Evolutionary conservation across 306 rosid species (phyloP).

Genomic region (Quercus engelmannii): DNA sequence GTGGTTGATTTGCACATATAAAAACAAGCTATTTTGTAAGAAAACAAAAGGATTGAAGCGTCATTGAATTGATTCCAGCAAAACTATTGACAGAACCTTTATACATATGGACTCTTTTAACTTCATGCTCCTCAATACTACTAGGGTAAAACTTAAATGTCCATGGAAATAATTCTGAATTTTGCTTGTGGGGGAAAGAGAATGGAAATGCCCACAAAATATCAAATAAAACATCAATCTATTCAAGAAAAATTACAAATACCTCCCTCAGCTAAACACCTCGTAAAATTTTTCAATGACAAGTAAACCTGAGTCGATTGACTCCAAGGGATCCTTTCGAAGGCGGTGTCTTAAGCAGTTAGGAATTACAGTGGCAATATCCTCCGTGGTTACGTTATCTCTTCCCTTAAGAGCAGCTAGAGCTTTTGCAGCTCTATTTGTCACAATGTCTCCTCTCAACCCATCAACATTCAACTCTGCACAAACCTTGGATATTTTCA

Average conservation of each 20-base stretch:
- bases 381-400: slow-evolving; percentile 66
- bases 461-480: slow-evolving; percentile 92
- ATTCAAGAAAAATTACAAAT: slow-evolving; percentile 22
- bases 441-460: slow-evolving; percentile 91
- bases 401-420: slow-evolving; percentile 85
- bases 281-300: slow-evolving; percentile 85
- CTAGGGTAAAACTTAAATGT: slow-evolving; percentile 1
- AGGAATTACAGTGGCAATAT: slow-evolving; percentile 89
- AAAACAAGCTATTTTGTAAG: background rate
- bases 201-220: slow-evolving; percentile 19
- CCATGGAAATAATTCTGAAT: slow-evolving; percentile 21
- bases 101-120: background rate
- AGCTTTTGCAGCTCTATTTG: slow-evolving; percentile 90
- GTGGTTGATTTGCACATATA: background rate
- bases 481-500: slow-evolving; percentile 84
- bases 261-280: slow-evolving; percentile 59
- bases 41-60: background rate
- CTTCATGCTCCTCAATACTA: background rate
- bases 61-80: background rate
- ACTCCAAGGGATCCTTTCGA: slow-evolving; percentile 92
- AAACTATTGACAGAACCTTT: background rate
- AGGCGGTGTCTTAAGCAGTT: slow-evolving; percentile 96
- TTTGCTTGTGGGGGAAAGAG: slow-evolving; percentile 18
- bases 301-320: slow-evolving; percentile 91
- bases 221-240: slow-evolving; percentile 17